Conservation (phyloP, 73 alveolate species). For the Paramecium sonneborni region DNA sequence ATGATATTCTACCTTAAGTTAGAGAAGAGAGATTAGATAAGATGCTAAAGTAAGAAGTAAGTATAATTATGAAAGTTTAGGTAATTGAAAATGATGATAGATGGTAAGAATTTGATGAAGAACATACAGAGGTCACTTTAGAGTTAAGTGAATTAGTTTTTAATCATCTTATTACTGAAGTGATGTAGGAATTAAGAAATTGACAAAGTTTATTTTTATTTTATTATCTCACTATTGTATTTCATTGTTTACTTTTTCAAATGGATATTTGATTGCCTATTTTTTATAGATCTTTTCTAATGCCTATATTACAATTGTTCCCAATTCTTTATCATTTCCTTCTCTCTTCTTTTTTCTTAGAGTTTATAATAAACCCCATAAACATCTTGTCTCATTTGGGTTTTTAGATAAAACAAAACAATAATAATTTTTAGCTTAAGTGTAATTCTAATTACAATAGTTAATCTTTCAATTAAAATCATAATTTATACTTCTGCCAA, state of each 20-base stretch:
- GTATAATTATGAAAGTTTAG: neutral
- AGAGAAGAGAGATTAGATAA: slow-evolving; percentile 64
- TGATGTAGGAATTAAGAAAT: neutral
- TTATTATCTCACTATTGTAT: neutral
- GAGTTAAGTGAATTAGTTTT: neutral
- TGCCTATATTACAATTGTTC: neutral
- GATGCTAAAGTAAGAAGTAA: slow-evolving; percentile 52
- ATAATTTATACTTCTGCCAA: neutral
- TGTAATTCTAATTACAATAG: neutral
- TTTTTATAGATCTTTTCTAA: neutral
- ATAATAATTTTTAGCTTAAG: slow-evolving; percentile 31
- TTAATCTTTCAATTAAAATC: neutral
- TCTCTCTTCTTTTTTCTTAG: slow-evolving; percentile 26
- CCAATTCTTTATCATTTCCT: slow-evolving; percentile 51
- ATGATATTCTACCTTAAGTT: slow-evolving; percentile 18
- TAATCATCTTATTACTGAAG: neutral
- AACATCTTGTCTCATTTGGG: slow-evolving; percentile 7
- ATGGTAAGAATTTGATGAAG: slow-evolving; percentile 72
- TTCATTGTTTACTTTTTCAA: neutral
- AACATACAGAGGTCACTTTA: slow-evolving; percentile 57
- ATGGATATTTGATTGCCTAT: neutral
- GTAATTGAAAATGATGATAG: slow-evolving; percentile 50
- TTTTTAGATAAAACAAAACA: slow-evolving; percentile 35
- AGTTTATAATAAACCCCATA: slow-evolving; percentile 50
- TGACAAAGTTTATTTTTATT: neutral